phyloP scores from a whole-genome alignment of 2,329 filamentous ascomycete species.

The Botrytis aclada region DNA sequence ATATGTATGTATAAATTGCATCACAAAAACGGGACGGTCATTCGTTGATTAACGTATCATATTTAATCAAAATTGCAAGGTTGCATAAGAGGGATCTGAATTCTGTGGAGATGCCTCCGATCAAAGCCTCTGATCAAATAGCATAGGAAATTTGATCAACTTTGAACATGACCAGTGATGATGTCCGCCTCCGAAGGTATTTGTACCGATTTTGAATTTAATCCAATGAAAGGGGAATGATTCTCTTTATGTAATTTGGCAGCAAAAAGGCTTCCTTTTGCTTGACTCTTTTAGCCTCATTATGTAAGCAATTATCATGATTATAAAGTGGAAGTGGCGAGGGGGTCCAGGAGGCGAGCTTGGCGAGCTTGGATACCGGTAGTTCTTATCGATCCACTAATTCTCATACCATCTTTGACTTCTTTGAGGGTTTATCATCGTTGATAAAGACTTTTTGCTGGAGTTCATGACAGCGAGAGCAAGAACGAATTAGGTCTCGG shows the following conservation, averaged over 20 bases:
- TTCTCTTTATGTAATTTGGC: not conserved
- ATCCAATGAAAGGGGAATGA: not conserved
- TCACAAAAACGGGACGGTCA: not conserved
- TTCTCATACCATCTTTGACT: not conserved
- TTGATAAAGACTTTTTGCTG: not conserved
- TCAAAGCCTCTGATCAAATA: not conserved
- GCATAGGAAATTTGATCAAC: not conserved
- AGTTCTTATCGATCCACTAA: not conserved
- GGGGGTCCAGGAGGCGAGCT: not conserved
- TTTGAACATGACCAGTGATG: not conserved
- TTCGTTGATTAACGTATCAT: not conserved
- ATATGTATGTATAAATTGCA: not conserved
- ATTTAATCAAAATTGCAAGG: not conserved
- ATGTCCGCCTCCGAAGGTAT: not conserved
- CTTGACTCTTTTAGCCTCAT: no score
- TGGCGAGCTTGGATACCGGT: no score
- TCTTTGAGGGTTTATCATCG: not conserved
- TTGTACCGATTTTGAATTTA: not conserved
- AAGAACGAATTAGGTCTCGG: not conserved
- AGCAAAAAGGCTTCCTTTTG: not conserved
- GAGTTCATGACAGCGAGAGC: not conserved
- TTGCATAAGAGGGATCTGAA: not conserved
- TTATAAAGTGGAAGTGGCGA: not conserved
- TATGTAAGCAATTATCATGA: not conserved
- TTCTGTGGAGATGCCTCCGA: constrained; percentile 3